These are phyloP conservation scores for Dactylorhiza incarnata DNA, from an alignment of 106 monocot genomes.

Conservation along the genomic window DNA sequence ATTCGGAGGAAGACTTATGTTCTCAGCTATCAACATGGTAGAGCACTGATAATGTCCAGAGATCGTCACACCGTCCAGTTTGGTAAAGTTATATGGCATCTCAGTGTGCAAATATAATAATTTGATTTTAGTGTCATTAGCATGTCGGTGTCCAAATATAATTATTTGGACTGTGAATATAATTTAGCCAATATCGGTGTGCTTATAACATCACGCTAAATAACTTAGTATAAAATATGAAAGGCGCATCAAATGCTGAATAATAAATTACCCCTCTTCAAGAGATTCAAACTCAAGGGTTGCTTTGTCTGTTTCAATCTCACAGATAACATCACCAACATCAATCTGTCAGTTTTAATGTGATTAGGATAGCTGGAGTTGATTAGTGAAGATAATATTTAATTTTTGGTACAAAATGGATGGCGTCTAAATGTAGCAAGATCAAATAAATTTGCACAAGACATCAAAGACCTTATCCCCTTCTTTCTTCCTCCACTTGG, in stretches of 20 bases:
- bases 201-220: no score
- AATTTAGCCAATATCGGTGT: no score
- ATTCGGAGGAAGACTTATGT: no score
- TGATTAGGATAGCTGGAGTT: neutral
- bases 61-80: no score
- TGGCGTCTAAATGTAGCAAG: neutral
- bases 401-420: neutral
- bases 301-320: slow-evolving; percentile 98
- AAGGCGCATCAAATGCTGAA: neutral
- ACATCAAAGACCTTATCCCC: slow-evolving; percentile 75
- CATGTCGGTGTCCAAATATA: no score
- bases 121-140: no score
- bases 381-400: neutral
- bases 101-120: no score
- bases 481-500: slow-evolving; percentile 94
- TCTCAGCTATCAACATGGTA: no score
- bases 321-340: slow-evolving; percentile 94
- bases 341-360: slow-evolving; percentile 45
- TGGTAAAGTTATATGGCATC: no score
- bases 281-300: slow-evolving; percentile 90
- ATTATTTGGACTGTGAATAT: no score
- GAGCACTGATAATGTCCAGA: no score
- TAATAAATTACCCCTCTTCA: slow-evolving; percentile 79
- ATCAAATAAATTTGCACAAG: neutral
- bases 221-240: neutral